Evolutionary conservation across 2,329 filamentous ascomycete genomes (phyloP), one percentile per base, ranked within the genome.

Genomic region (Westerdykella sp.): DNA sequence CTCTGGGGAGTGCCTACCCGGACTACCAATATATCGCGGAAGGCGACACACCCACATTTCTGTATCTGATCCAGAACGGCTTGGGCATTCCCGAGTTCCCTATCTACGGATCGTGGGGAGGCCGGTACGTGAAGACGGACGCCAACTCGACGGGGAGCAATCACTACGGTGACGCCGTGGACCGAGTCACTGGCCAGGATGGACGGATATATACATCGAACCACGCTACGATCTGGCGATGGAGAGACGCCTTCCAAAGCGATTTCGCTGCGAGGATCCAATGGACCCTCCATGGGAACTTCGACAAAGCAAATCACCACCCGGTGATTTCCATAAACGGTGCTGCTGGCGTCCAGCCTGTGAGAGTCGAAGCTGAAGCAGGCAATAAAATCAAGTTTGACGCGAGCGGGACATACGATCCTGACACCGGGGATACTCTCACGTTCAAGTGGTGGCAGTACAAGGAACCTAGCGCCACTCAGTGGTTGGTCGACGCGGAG

Each of bases 361-460:
- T 73, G 12, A 55, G 66, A 4, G 49, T 75, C n/a, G 56, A 66
- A 9, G 70, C 67, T 1, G 65, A 69, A 41, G 68, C 70, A 2
- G 69, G 68, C 0, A 54, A 61, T 3, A 62, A 57, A 0, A 51
- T 76, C 4, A 61, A 48, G 0, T 58, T 78, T 0, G 73, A 77
- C 45, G 73, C 73, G 0, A 66, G 67, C 0, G 57, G 55, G 25
- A 71, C 70, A 1, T 74, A 73, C 44, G 73, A 77, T 50, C 72
- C 73, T 0, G 72, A 77, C 43, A 59, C 57, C 5, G 66, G 68
- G 39, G 48, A 62, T 2, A 60, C 49, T 4, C 54, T 77, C 14
- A 65, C 60, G 4, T 77, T 72, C 60, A 69, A 68, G 39, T 77
- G 74, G 74, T 74, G 67, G 56, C 73, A 76, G 31, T 77, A 78